phyloP scores from a whole-genome alignment of 352 stramenopile species.

The Phytophthora kernoviae region DNA sequence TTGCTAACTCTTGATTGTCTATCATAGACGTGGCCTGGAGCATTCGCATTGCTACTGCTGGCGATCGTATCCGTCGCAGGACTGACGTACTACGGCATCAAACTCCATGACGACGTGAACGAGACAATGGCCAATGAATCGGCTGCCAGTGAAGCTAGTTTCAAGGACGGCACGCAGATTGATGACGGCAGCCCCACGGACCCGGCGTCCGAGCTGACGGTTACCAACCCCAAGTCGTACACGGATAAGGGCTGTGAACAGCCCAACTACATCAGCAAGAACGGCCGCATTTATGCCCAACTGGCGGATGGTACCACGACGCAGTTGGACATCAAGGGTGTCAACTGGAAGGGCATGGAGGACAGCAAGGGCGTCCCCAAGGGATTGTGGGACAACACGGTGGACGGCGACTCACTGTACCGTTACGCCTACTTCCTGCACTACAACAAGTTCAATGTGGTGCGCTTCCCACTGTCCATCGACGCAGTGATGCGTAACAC shows the following conservation, averaged over 20 bases:
- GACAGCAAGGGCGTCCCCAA: conserved; percentile 70
- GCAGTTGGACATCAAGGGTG: conserved; percentile 82
- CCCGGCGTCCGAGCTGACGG: conserved; percentile 47
- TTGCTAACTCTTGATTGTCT: conserved; percentile 4
- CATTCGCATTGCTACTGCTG: conserved; percentile 65
- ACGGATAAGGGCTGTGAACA: conserved; percentile 75
- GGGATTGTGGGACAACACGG: conserved; percentile 83
- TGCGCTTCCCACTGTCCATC: conserved; percentile 77
- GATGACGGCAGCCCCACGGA: conserved; percentile 58
- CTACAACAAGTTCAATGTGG: conserved; percentile 83
- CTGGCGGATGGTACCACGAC: conserved; percentile 56
- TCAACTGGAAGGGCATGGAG: conserved; percentile 89
- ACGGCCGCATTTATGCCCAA: conserved; percentile 69
- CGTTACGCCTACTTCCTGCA: conserved; percentile 72
- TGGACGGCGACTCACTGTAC: conserved; percentile 81
- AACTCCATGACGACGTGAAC: conserved; percentile 66
- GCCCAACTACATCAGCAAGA: conserved; percentile 84
- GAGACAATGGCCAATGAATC: conserved; percentile 50
- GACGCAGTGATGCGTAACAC: conserved; percentile 75
- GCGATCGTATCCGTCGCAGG: conserved; percentile 62
- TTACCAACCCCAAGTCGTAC: conserved; percentile 79
- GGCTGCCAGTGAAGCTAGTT: conserved; percentile 50
- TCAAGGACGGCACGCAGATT: conserved; percentile 67
- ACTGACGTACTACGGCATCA: conserved; percentile 78
- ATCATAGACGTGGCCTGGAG: conserved; percentile 75